Conservation (phyloP, 2,329 filamentous ascomycete species). For the Neoarthrinium moseri region DNA sequence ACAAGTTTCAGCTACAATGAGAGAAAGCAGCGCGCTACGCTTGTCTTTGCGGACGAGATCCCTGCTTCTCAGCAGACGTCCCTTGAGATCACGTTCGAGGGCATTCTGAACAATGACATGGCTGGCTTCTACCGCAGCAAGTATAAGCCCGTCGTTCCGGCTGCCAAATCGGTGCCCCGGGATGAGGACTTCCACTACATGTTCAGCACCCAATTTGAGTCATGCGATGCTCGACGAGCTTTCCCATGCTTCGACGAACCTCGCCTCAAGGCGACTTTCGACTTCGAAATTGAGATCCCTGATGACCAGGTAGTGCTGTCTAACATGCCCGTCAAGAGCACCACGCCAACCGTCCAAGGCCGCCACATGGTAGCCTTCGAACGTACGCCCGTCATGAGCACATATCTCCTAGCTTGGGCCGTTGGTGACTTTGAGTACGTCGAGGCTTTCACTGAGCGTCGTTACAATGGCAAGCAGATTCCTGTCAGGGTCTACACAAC, state of each 20-base stretch:
- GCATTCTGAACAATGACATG: conserved; percentile 86
- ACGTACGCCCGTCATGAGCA: conserved; percentile 86
- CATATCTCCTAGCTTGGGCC: conserved; percentile 88
- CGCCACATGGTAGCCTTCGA: conserved; percentile 78
- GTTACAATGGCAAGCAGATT: conserved; percentile 87
- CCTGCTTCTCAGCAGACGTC: conserved; percentile 64
- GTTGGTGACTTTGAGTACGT: conserved; percentile 97
- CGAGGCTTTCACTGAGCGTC: conserved; percentile 83
- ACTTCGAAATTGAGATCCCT: conserved; percentile 89
- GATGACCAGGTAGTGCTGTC: conserved; percentile 84
- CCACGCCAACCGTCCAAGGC: conserved; percentile 57
- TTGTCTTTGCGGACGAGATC: conserved; percentile 73
- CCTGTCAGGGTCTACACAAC: conserved; percentile 97
- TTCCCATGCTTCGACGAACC: conserved; percentile 99
- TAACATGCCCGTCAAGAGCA: conserved; percentile 89
- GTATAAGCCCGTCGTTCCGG: conserved; percentile 77
- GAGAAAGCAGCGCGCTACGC: conserved; percentile 77
- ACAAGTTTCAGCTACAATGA: conserved; percentile 76
- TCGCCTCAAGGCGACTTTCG: conserved; percentile 93
- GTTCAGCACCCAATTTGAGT: conserved; percentile 97
- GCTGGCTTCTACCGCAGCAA: conserved; percentile 91
- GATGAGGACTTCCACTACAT: conserved; percentile 69
- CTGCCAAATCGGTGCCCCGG: conserved; percentile 74
- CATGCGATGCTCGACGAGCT: conserved; percentile 88
- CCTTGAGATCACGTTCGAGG: conserved; percentile 72